Conservation (phyloP, 176 grass and related monocot species). For the Eragrostis curvula region DNA sequence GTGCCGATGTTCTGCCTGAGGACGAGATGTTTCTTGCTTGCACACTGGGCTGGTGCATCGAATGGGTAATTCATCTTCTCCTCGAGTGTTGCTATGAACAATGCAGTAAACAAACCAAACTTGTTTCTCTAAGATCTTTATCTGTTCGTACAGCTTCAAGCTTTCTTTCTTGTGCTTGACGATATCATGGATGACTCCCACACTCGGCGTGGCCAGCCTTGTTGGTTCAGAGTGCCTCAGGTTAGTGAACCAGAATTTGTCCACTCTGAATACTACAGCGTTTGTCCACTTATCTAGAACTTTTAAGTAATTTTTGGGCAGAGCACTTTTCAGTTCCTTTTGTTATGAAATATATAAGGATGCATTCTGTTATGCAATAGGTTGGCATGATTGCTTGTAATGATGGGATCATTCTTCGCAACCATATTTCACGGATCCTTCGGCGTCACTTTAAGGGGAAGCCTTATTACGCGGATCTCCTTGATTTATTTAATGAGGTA, state of each 20-base stretch:
- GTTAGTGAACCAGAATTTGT: conserved; percentile 45
- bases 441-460: conserved; percentile 74
- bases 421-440: conserved; percentile 79
- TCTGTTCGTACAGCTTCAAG: conserved; percentile 78
- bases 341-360: not conserved
- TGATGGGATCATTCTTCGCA: conserved; percentile 88
- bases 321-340: not conserved
- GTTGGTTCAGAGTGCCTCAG: conserved; percentile 84
- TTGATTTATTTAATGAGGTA: conserved; percentile 97
- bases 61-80: conserved; percentile 66
- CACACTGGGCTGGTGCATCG: conserved; percentile 93
- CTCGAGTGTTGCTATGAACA: not conserved
- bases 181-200: conserved; percentile 95
- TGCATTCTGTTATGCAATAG: conserved; percentile 43
- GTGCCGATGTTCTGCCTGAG: conserved; percentile 51
- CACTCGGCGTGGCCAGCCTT: conserved; percentile 86
- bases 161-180: conserved; percentile 97
- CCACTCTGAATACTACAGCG: not conserved
- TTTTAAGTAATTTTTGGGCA: not conserved
- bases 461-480: conserved; percentile 92
- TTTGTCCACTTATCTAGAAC: not conserved
- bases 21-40: conserved; percentile 77
- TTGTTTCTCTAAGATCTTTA: conserved; percentile 24
- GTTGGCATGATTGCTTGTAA: conserved; percentile 90
- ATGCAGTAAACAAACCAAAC: conserved; percentile 1